phyloP scores from a whole-genome alignment of 805 yeast genomes.

The Candida yuanshanica region DNA sequence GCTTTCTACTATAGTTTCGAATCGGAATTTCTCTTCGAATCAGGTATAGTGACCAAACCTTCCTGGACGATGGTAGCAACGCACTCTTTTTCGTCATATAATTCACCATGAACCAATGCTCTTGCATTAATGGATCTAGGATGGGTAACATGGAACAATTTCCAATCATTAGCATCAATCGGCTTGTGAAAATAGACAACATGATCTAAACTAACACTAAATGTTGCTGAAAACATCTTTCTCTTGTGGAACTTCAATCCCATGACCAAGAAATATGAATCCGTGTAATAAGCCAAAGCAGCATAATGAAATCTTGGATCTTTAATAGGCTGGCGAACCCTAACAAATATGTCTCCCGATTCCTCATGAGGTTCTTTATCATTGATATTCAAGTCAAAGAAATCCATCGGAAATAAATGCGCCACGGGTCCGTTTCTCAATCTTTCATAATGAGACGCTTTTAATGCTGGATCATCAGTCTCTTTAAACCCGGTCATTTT shows the following conservation, averaged over 20 bases:
- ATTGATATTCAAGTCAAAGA: constrained; percentile 22
- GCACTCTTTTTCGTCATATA: constrained; percentile 41
- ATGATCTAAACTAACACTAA: constrained; percentile 62
- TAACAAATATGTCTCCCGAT: constrained; percentile 12
- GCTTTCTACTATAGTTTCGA: no score
- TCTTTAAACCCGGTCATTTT: background rate
- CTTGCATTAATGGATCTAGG: constrained; percentile 47
- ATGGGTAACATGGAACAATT: constrained; percentile 42
- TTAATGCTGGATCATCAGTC: background rate
- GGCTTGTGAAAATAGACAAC: constrained; percentile 57
- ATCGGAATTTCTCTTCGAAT: no score
- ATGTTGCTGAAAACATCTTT: constrained; percentile 39
- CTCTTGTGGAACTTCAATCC: constrained; percentile 46
- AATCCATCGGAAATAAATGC: constrained; percentile 31
- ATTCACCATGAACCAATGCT: constrained; percentile 52
- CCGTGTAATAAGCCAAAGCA: constrained; percentile 55
- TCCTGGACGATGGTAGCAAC: constrained; percentile 63
- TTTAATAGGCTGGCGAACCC: constrained; percentile 11
- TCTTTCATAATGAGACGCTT: constrained; percentile 1
- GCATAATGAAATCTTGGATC: constrained; percentile 40
- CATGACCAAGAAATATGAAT: constrained; percentile 47
- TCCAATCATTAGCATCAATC: constrained; percentile 45
- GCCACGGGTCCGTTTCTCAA: constrained; percentile 24
- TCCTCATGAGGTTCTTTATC: constrained; percentile 16
- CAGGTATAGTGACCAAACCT: constrained; percentile 38